phyloP scores from a whole-genome alignment of 2,329 filamentous ascomycete species.

The Diaporthe sp. region DNA sequence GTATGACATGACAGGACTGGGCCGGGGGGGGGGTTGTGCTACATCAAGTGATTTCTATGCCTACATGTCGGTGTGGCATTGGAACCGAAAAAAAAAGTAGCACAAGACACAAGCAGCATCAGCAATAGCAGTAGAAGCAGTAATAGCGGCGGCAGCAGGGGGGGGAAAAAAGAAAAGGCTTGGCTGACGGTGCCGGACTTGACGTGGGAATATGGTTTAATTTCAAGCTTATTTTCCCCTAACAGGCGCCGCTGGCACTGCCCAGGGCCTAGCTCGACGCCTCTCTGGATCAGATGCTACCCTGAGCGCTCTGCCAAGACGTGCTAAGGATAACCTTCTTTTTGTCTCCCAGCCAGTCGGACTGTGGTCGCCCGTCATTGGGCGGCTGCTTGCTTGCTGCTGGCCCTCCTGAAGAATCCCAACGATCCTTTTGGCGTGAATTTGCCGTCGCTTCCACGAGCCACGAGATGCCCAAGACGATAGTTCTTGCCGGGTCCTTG shows the following conservation, averaged over 20 bases:
- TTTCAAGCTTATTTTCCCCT: constrained; percentile 28
- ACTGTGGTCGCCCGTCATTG: constrained; percentile 18
- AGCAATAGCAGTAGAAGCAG: background rate
- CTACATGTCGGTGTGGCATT: background rate
- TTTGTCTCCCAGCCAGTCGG: constrained; percentile 35
- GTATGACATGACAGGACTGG: background rate
- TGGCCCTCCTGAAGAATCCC: constrained; percentile 17
- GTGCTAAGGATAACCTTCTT: constrained; percentile 37
- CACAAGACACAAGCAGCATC: constrained; percentile 5
- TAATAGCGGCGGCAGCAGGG: background rate
- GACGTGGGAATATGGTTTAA: constrained; percentile 32
- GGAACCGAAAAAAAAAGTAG: background rate
- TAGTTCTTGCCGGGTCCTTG: constrained; percentile 1
- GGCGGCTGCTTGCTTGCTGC: background rate
- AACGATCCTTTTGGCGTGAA: background rate
- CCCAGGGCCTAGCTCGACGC: constrained; percentile 26
- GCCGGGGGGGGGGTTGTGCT: background rate
- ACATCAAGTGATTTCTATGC: constrained; percentile 15
- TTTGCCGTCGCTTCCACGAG: background rate
- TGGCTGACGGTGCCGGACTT: constrained; percentile 21
- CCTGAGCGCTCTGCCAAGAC: constrained; percentile 31
- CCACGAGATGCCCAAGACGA: background rate
- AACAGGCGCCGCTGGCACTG: constrained; percentile 18
- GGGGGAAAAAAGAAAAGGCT: background rate
- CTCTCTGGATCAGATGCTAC: constrained; percentile 28